phyloP scores from a whole-genome alignment of 2,329 filamentous ascomycete genomes.

The Alternaria panax region DNA sequence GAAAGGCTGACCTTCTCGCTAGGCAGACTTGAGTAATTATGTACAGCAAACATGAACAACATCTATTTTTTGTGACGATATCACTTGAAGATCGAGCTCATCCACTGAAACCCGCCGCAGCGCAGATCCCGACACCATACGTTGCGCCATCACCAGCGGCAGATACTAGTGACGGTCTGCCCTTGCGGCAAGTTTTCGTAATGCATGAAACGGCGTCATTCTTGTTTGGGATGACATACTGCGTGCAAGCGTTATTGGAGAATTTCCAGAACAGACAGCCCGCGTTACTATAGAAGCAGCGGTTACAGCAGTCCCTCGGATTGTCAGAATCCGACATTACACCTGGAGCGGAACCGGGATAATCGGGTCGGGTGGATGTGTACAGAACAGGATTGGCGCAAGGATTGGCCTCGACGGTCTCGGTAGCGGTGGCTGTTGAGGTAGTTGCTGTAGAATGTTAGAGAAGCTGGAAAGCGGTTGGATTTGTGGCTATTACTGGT shows the following conservation, averaged over 20 bases:
- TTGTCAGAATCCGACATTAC: not conserved
- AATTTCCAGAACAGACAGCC: not conserved
- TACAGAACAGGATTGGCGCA: not conserved
- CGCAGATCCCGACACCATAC: not conserved
- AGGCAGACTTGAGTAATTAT: not conserved
- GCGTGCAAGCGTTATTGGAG: not conserved
- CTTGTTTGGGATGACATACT: not conserved
- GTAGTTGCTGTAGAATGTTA: not conserved
- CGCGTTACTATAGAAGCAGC: not conserved
- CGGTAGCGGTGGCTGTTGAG: not conserved
- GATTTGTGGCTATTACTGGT: not conserved
- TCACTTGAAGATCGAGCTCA: not conserved
- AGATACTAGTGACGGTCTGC: not conserved
- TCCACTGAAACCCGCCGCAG: not conserved
- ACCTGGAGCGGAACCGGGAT: not conserved
- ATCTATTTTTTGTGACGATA: not conserved
- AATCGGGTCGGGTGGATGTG: not conserved
- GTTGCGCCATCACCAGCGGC: not conserved
- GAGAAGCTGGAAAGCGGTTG: not conserved
- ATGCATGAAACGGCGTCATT: not conserved
- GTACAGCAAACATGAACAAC: not conserved
- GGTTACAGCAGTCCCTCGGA: not conserved
- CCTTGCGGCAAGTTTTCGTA: not conserved
- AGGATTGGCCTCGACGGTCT: not conserved
- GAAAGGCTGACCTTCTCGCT: not conserved